Evolutionary conservation across 2,329 filamentous ascomycete species (phyloP), one percentile per base, ranked within the genome.

Genomic region (Phaeosphaeriaceae sp.): DNA sequence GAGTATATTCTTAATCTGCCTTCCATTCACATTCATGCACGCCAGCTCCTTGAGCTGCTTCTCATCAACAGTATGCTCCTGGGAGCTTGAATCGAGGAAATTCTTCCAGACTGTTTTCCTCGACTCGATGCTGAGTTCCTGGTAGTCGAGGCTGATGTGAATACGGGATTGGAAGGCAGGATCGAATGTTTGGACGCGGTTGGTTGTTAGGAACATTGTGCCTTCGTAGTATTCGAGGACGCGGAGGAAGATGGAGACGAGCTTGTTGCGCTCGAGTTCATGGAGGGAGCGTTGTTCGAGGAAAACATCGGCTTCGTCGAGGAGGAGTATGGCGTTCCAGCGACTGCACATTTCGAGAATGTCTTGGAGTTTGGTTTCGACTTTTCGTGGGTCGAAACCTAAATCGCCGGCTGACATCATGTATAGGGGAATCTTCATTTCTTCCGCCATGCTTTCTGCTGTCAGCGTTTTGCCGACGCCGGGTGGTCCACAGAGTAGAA

Each of bases 321-420:
- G 83, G 2, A 96, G 81, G 0, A 83, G 70, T 4, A 84, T 74
- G 2, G 78, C 77, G 30, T 78, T 77, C 81, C 80, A 83, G 49
- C 73, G 76, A 60, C 92, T 88, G 36, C 89, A 90, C 46, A 94
- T 88, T 59, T 93, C 89, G 28, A 95, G 79, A 35, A 94, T 90
- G 71, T 89, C 89, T 67, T 91, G 87, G 6, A 96, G 77, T 64
- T 93, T 87, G 6, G 77, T 78, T 69, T 96, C 91, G 1, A 96
- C 53, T 12, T 64, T 62, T 1, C 60, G 48, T 0, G 77, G 73
- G 29, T 76, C 69, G 9, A 74, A 71, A 13, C 90, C 89, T 0
- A 96, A 79, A 70, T 94, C 90, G 13, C 89, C 90, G 0, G 89
- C 89, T 5, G 85, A 88, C 32, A 90, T 88, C 81, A 89, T 89